A percentile compares a stretch with the other conserved stretches of the same genome.
phyloP scores from a whole-genome alignment of 2,329 filamentous ascomycete species.

The Alternaria infectoria region DNA sequence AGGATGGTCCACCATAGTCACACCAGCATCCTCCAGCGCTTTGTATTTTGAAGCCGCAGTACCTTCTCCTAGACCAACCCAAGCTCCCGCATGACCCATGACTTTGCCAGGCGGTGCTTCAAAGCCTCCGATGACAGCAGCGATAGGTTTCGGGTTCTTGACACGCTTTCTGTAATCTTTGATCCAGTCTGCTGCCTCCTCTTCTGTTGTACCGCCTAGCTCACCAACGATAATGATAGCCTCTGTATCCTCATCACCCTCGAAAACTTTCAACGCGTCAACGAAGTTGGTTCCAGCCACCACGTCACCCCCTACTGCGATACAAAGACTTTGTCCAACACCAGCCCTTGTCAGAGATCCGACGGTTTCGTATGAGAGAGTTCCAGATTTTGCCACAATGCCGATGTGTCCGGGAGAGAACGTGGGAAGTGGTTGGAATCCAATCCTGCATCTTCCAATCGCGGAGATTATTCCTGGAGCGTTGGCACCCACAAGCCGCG shows the following conservation, averaged over 20 bases:
- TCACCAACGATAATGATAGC: constrained; percentile 77
- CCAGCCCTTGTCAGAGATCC: constrained; percentile 76
- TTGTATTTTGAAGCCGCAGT: constrained; percentile 69
- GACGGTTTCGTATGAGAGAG: constrained; percentile 80
- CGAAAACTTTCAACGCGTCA: constrained; percentile 71
- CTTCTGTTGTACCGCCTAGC: constrained; percentile 71
- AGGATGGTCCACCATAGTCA: constrained; percentile 75
- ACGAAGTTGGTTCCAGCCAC: constrained; percentile 76
- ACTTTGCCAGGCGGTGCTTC: constrained; percentile 68
- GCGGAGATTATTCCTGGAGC: constrained; percentile 81
- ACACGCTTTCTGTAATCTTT: constrained; percentile 65
- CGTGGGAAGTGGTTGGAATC: constrained; percentile 77
- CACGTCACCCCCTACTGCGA: constrained; percentile 79
- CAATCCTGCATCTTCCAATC: constrained; percentile 71
- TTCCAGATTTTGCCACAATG: constrained; percentile 81
- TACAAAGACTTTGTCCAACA: constrained; percentile 76
- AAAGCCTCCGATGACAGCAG: constrained; percentile 72
- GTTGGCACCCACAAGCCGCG: constrained; percentile 79
- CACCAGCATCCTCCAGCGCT: constrained; percentile 70
- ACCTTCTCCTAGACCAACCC: constrained; percentile 70
- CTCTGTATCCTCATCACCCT: constrained; percentile 70
- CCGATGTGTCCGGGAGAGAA: constrained; percentile 73
- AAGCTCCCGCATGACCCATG: constrained; percentile 83
- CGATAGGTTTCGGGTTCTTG: constrained; percentile 73
- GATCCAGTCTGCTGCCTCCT: constrained; percentile 77